Percentiles rank a stretch among this genome's conserved stretches.
Evolutionary conservation across 78 protist genomes (phyloP).

Genomic region (Emiliania huxleyi): DNA sequence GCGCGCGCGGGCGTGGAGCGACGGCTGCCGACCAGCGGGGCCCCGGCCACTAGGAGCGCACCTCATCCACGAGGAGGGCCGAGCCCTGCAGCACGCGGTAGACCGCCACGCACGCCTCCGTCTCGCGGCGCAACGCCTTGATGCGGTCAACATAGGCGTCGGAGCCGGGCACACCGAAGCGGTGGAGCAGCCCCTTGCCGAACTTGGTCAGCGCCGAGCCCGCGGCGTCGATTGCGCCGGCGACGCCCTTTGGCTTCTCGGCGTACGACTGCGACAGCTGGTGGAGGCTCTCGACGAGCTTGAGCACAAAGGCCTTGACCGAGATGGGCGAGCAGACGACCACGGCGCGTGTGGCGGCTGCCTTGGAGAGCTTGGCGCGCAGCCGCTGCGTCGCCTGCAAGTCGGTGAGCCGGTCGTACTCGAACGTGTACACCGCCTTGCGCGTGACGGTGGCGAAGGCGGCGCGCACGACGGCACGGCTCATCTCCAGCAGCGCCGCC

Average conservation of each 20-base stretch:
- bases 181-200: not conserved
- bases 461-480: not conserved
- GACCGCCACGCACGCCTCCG: not conserved
- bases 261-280: not conserved
- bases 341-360: not conserved
- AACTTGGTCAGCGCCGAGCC: not conserved
- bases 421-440: conserved; percentile 53
- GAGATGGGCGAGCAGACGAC: not conserved
- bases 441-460: not conserved
- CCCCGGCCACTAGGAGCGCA: no score
- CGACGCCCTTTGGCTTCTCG: not conserved
- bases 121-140: not conserved
- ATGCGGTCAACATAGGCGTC: not conserved
- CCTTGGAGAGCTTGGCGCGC: conserved; percentile 8
- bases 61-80: not conserved
- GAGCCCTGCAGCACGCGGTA: not conserved
- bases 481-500: not conserved
- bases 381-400: not conserved
- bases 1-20: no score
- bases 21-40: no score
- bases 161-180: not conserved
- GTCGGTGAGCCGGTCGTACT: conserved; percentile 35
- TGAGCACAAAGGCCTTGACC: conserved; percentile 60
- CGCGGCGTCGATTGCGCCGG: not conserved
- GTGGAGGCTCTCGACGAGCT: conserved; percentile 60